Conservation (phyloP, 164 flowering plant genomes). For the Chloranthus sessilifolius region DNA sequence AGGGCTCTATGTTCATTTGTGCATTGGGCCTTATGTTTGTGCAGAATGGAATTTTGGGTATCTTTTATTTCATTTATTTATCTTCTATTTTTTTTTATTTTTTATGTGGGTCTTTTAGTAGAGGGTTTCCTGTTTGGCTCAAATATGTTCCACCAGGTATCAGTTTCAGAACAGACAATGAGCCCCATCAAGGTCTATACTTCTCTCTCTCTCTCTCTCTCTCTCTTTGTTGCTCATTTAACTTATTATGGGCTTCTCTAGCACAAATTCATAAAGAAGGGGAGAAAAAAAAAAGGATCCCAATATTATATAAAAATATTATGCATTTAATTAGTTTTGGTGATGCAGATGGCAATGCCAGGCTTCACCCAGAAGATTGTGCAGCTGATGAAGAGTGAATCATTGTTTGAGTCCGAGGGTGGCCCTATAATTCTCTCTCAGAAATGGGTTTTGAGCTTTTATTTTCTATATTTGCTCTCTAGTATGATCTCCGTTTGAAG, state of each 20-base stretch:
- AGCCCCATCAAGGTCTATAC: constrained; percentile 61
- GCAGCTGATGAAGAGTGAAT: constrained; percentile 62
- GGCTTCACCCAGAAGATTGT: constrained; percentile 67
- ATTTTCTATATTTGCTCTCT: no score
- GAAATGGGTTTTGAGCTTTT: no score
- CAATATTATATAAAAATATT: no score
- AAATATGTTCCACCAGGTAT: constrained; percentile 83
- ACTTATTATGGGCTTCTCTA: background rate
- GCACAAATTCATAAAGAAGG: no score
- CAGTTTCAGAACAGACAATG: constrained; percentile 76
- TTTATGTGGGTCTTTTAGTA: constrained; percentile 19
- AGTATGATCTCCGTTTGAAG: no score
- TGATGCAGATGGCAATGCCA: constrained; percentile 64
- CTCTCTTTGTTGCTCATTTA: no score
- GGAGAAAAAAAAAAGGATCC: no score
- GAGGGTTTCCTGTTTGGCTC: constrained; percentile 97
- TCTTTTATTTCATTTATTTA: background rate
- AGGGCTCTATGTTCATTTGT: constrained; percentile 67
- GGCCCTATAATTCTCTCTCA: constrained; percentile 81
- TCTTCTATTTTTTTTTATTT: background rate
- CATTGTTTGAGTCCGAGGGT: constrained; percentile 64
- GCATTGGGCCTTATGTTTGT: constrained; percentile 87
- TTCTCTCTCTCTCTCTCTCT: background rate
- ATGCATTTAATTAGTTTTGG: no score
- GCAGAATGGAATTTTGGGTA: constrained; percentile 94